These are phyloP conservation scores for Taphrina deformans DNA, from an alignment of 1,139 yeast species.

Conservation along the genomic window DNA sequence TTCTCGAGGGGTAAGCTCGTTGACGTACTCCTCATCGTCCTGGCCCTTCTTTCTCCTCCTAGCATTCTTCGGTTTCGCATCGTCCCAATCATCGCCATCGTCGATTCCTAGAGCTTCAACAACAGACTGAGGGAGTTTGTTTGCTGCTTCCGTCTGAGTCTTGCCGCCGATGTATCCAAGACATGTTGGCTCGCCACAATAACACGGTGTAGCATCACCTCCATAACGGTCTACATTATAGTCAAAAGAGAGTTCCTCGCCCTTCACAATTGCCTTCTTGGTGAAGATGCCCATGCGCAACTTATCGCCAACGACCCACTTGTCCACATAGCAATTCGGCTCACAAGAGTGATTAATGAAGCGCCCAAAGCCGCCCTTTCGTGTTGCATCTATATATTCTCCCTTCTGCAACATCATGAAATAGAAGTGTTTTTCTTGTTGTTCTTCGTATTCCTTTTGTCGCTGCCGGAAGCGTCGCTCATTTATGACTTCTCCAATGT, in stretches of 20 bases:
- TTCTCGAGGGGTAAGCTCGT: slow-evolving; percentile 58
- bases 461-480: slow-evolving; percentile 69
- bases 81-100: slow-evolving; percentile 49
- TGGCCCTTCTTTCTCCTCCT: slow-evolving; percentile 47
- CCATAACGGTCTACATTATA: slow-evolving; percentile 97
- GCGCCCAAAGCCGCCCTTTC: slow-evolving; percentile 80
- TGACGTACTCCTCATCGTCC: slow-evolving; percentile 61
- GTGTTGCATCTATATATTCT: slow-evolving; percentile 91
- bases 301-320: slow-evolving; percentile 93
- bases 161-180: slow-evolving; percentile 93
- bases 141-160: slow-evolving; percentile 75
- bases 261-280: slow-evolving; percentile 64
- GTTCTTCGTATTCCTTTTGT: slow-evolving; percentile 69
- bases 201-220: slow-evolving; percentile 89
- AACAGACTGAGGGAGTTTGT: slow-evolving; percentile 75
- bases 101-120: slow-evolving; percentile 85
- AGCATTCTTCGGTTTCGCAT: slow-evolving; percentile 49
- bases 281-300: slow-evolving; percentile 94
- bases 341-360: slow-evolving; percentile 93
- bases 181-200: slow-evolving; percentile 91
- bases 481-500: slow-evolving; percentile 89
- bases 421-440: slow-evolving; percentile 80
- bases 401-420: slow-evolving; percentile 96
- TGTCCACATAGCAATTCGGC: slow-evolving; percentile 92
- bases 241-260: slow-evolving; percentile 93